Conservation (phyloP, 345 rosid genomes). For the Eucalyptus polybractea region DNA sequence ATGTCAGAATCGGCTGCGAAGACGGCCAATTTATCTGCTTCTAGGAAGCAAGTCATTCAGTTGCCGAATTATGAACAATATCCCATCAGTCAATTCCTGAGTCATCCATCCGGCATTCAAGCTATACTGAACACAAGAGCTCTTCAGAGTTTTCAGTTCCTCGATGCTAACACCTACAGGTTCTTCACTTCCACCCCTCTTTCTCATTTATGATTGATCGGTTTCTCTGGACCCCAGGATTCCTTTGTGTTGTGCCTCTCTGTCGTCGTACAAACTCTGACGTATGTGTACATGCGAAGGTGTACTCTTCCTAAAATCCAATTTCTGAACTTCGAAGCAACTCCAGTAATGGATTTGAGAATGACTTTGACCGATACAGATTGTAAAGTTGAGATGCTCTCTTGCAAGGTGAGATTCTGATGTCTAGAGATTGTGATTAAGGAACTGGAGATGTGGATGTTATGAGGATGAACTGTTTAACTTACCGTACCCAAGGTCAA, state of each 20-base stretch:
- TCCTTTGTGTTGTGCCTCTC: background rate
- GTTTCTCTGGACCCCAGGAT: background rate
- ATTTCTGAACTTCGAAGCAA: constrained; percentile 63
- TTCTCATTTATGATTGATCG: background rate
- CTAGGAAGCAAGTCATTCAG: constrained; percentile 40
- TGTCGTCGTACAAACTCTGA: background rate
- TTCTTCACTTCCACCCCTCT: background rate
- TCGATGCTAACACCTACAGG: constrained; percentile 59
- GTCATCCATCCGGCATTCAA: constrained; percentile 57
- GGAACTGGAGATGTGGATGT: background rate
- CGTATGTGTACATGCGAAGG: constrained; percentile 12
- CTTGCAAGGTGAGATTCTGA: constrained; percentile 55
- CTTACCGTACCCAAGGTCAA: background rate
- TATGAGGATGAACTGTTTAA: background rate
- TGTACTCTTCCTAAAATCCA: constrained; percentile 56
- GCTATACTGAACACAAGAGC: constrained; percentile 58
- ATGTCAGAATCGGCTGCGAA: constrained; percentile 14
- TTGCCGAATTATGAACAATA: constrained; percentile 23
- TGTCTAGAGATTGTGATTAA: background rate
- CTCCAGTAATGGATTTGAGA: constrained; percentile 56
- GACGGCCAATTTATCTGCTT: constrained; percentile 58
- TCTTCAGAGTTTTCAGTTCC: constrained; percentile 37
- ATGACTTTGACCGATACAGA: constrained; percentile 43
- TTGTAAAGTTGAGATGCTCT: constrained; percentile 68
- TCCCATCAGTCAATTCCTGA: constrained; percentile 46